These are phyloP conservation scores for Cercospora janseana DNA, from an alignment of 2,329 filamentous ascomycete genomes.

Conservation along the genomic window DNA sequence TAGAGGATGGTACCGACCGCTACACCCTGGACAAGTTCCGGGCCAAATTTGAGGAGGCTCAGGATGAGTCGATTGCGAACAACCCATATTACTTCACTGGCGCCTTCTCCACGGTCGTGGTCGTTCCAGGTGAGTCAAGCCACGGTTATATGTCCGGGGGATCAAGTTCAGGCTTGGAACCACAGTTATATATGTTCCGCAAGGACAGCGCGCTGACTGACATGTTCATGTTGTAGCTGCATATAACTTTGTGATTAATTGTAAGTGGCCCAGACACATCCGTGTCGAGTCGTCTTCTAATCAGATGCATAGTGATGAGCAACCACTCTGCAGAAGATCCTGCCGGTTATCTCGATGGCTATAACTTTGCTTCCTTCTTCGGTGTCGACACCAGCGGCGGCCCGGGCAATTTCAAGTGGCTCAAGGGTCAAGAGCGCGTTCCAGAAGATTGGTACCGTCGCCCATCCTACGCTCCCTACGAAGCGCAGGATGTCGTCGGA, in stretches of 20 bases:
- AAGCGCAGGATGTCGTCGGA: conserved; percentile 18
- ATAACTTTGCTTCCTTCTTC: conserved; percentile 29
- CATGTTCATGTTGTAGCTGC: too few relatives aligned
- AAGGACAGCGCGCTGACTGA: too few relatives aligned
- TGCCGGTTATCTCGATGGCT: conserved; percentile 26
- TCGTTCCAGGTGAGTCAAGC: conserved; percentile 30
- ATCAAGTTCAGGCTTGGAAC: conserved; percentile 21
- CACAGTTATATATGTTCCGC: too few relatives aligned
- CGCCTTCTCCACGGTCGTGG: conserved; percentile 31
- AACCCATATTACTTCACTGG: conserved; percentile 39
- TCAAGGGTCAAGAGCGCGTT: conserved; percentile 27
- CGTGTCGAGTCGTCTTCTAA: conserved; percentile 4
- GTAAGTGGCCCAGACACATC: conserved; percentile 1
- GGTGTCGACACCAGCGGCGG: conserved; percentile 22
- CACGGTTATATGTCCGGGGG: too few relatives aligned
- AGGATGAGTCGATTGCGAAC: conserved; percentile 32
- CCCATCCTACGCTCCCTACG: conserved; percentile 24
- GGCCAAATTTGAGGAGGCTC: conserved; percentile 20
- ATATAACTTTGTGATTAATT: conserved; percentile 34
- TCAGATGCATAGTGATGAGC: conserved; percentile 26
- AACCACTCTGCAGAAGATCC: conserved; percentile 27
- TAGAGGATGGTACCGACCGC: conserved; percentile 21
- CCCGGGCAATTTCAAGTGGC: conserved; percentile 22
- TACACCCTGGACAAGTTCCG: conserved; percentile 31
- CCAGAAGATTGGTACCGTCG: conserved; percentile 29